Evolutionary conservation across 345 rosid species (phyloP).

Genomic region (Jatropha curcas): DNA sequence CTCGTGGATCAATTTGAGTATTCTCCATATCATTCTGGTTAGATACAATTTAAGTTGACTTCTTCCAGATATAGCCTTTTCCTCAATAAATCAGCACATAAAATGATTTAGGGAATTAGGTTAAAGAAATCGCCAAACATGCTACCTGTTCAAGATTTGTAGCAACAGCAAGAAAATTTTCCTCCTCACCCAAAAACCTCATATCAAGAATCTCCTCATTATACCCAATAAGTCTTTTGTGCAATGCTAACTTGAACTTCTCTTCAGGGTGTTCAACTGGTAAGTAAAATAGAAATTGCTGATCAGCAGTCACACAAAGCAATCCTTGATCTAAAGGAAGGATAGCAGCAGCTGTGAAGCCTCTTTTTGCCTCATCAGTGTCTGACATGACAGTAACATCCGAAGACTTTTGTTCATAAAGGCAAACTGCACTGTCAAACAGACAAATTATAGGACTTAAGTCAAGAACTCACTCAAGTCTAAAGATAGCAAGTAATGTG

Average conservation of each 20-base stretch:
- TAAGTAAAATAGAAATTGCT: conserved; percentile 72
- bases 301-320: conserved; percentile 94
- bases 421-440: conserved; percentile 70
- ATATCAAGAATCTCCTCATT: conserved; percentile 92
- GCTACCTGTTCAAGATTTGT: conserved; percentile 91
- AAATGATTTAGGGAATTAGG: background rate
- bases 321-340: conserved; percentile 76
- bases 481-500: background rate
- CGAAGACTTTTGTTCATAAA: conserved; percentile 75
- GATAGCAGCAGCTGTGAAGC: conserved; percentile 67
- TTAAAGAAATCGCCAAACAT: background rate
- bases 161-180: conserved; percentile 85
- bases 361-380: conserved; percentile 60
- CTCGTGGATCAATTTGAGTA: too few relatives aligned
- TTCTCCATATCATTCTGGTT: too few relatives aligned
- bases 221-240: conserved; percentile 84
- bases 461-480: conserved; percentile 15
- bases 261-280: conserved; percentile 46
- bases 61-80: background rate
- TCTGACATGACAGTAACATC: conserved; percentile 66
- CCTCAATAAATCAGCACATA: conserved; percentile 5
- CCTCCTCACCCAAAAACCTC: conserved; percentile 89
- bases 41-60: background rate
- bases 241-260: conserved; percentile 40
- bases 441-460: conserved; percentile 15